Percentiles rank a stretch among this genome's conserved stretches.
Conservation (phyloP, 305 asterid genomes). For the Fraxinus ornus region DNA sequence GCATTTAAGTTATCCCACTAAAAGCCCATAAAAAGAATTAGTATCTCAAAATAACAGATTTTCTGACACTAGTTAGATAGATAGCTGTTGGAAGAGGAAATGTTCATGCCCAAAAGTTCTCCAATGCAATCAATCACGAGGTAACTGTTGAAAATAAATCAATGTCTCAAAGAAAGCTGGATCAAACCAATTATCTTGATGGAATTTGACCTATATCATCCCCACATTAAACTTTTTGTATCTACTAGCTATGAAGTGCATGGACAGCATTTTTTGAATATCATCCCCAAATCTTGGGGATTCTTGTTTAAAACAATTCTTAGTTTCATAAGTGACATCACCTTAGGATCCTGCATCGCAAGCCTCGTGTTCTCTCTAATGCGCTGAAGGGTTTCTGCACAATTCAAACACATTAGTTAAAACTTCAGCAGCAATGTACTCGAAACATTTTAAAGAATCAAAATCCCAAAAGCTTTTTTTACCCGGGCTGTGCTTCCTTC, state of each 20-base stretch:
- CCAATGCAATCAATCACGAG: background rate
- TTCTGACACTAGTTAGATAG: background rate
- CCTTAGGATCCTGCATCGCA: slow-evolving; percentile 99
- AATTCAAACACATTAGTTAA: slow-evolving; percentile 17
- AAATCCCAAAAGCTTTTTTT: slow-evolving; percentile 9
- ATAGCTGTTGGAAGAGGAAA: background rate
- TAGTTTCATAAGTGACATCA: slow-evolving; percentile 77
- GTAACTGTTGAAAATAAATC: background rate
- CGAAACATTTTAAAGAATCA: background rate
- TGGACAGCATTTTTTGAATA: background rate
- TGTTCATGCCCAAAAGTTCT: background rate
- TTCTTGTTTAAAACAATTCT: slow-evolving; percentile 11
- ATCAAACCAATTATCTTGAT: background rate
- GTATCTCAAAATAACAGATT: background rate
- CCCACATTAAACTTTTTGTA: background rate
- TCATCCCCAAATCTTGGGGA: background rate
- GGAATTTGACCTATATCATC: background rate
- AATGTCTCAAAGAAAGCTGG: background rate
- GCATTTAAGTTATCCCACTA: background rate
- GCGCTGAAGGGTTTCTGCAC: slow-evolving; percentile 77
- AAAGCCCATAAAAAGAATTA: background rate
- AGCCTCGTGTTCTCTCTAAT: slow-evolving; percentile 82
- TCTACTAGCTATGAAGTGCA: background rate
- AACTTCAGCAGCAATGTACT: background rate
- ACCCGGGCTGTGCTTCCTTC: slow-evolving; percentile 92